These are phyloP conservation scores for Chrysanthemum makinoi DNA, from an alignment of 129 eudicot species.

Conservation along the genomic window DNA sequence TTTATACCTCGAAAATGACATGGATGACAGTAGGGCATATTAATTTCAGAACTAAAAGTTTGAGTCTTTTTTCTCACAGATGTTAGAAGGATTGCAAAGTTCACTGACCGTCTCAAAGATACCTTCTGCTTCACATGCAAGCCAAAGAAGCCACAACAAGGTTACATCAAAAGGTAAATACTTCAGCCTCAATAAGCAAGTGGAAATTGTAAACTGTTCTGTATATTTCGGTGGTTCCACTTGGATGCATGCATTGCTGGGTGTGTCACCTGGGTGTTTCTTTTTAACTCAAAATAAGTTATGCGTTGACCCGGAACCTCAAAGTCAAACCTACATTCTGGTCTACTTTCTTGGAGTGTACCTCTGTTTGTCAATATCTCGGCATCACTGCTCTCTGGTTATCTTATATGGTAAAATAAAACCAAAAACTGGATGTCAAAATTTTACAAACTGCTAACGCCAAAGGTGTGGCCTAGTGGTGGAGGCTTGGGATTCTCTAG, in stretches of 20 bases:
- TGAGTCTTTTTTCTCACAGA: constrained; percentile 37
- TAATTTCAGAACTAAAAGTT: neutral
- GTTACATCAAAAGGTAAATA: constrained; percentile 50
- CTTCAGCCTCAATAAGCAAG: neutral
- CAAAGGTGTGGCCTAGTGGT: no score
- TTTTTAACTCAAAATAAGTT: neutral
- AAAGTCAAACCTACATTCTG: neutral
- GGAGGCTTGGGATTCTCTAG: no score
- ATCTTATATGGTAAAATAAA: no score
- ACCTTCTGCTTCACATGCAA: constrained; percentile 54
- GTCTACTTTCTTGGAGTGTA: neutral
- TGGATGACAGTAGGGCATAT: no score
- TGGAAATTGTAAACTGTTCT: neutral
- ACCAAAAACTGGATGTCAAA: no score
- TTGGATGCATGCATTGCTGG: neutral
- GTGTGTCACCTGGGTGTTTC: neutral
- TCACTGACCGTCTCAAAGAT: constrained; percentile 58
- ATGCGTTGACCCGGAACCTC: neutral
- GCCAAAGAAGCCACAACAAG: constrained; percentile 45
- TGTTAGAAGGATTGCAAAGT: constrained; percentile 91
- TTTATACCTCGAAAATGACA: no score
- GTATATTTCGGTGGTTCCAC: neutral
- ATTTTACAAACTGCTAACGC: no score
- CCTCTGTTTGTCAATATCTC: neutral
- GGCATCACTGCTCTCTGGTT: no score